phyloP scores from a whole-genome alignment of 2,329 filamentous ascomycete species.

The Bipolaris zeicola region DNA sequence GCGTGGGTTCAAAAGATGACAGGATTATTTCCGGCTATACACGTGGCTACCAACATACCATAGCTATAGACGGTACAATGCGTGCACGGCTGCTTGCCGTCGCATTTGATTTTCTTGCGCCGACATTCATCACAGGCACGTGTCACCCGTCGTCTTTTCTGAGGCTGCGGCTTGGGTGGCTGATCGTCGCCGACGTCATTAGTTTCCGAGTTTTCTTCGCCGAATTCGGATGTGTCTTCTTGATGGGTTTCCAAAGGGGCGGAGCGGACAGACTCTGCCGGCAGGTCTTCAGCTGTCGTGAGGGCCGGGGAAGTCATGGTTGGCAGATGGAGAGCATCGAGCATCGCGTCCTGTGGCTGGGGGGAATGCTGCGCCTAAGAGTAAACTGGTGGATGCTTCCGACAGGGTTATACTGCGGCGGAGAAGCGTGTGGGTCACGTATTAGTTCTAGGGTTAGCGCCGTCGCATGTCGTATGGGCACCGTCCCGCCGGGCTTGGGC shows the following conservation, averaged over 20 bases:
- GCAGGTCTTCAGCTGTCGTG: constrained; percentile 39
- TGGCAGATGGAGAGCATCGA: constrained; percentile 35
- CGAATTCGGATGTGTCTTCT: constrained; percentile 39
- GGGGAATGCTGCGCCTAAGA: constrained; percentile 39
- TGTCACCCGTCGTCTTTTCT: constrained; percentile 52
- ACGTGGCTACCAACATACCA: constrained; percentile 60
- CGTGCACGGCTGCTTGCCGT: constrained; percentile 66
- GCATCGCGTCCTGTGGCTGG: constrained; percentile 31
- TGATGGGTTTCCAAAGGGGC: constrained; percentile 36
- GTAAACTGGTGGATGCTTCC: constrained; percentile 35
- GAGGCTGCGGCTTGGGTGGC: constrained; percentile 44
- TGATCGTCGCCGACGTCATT: constrained; percentile 43
- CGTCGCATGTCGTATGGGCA: constrained; percentile 20
- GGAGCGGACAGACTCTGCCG: constrained; percentile 34
- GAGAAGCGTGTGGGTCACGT: constrained; percentile 36
- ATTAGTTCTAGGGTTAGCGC: constrained; percentile 41
- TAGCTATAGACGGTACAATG: constrained; percentile 99
- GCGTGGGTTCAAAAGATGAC: constrained; percentile 8
- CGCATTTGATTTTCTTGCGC: constrained; percentile 61
- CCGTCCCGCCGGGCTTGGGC: constrained; percentile 37
- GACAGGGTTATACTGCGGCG: constrained; percentile 35
- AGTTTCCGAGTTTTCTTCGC: constrained; percentile 41
- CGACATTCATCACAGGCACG: constrained; percentile 51
- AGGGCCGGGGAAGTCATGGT: constrained; percentile 46
- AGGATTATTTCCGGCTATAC: neutral